A percentile compares a stretch with the other conserved stretches of the same genome.
phyloP scores from a whole-genome alignment of 202 grass and related monocot species.

The Bolboschoenoplectus hybrid region DNA sequence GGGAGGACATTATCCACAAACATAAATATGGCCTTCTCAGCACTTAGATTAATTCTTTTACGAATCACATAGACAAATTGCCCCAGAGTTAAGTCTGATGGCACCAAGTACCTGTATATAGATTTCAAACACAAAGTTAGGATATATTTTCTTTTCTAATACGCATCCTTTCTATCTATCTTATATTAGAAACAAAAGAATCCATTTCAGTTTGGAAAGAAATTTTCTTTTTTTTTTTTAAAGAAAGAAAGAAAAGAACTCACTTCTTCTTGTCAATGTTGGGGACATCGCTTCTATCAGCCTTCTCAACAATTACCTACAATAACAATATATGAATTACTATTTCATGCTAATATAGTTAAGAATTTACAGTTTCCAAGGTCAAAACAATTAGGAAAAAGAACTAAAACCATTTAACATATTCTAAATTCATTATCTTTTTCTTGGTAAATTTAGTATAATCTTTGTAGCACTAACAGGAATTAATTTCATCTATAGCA shows the following conservation, averaged over 20 bases:
- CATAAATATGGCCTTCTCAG: conserved; percentile 53
- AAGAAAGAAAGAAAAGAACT: not conserved
- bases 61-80: conserved; percentile 51
- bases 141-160: not conserved
- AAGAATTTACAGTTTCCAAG: not conserved
- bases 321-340: not conserved
- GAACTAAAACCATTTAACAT: not conserved
- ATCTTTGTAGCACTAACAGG: not conserved
- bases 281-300: conserved; percentile 45
- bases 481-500: conserved; percentile 8
- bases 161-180: not conserved
- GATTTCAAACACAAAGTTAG: conserved; percentile 12
- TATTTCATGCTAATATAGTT: not conserved
- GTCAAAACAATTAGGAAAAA: not conserved
- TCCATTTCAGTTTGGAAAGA: not conserved
- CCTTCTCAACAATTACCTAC: conserved; percentile 52
- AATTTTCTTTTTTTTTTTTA: not conserved
- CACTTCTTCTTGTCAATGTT: conserved; percentile 53
- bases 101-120: conserved; percentile 44
- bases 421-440: not conserved
- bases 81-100: conserved; percentile 44
- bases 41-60: conserved; percentile 47
- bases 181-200: not conserved
- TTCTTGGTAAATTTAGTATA: not conserved
- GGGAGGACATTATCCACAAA: conserved; percentile 52